Evolutionary conservation across 805 yeast species (phyloP), one percentile per base, ranked within the genome.

Genomic region (Saturnispora mendoncae): DNA sequence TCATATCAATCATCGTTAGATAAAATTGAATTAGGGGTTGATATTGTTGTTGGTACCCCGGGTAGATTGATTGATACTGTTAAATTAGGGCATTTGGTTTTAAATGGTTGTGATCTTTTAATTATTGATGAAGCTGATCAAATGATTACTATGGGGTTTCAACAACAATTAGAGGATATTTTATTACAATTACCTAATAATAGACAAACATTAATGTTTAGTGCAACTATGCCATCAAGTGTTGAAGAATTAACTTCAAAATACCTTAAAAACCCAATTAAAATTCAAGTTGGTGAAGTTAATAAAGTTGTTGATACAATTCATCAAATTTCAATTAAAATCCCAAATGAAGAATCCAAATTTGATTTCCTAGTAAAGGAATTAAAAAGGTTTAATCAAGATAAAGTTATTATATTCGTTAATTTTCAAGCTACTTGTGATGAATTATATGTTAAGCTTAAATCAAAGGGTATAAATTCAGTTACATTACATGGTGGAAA

Each of bases 81-180:
- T 14, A 86, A 81, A 42, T 66, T 82, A 39, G 75, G 77, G n/a
- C 64, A 81, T 17, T 45, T 87, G 3, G 71, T 71, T 1, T 61
- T 88, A 26, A 65, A 64, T 30, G 74, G 75, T 44, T 75, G 94
- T 46, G 70, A 70, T 46, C 81, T 77, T 46, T 61, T 90, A 18
- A 80, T 84, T 2, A 69, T 88, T 66, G 98, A 90, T 64, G 98
- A 90, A 61, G 95, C 96, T 2, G 98, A 90, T 60, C 69, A 88
- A 50, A 90, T 90, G 97, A 78, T 90, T 33, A 95, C 87, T 57
- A 72, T 90, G 75, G 97, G 97, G 4, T 90, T 90, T 57, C 95
- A 86, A 56, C 81, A 74, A 26, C 86, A 86, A 53, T 73, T 90
- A 36, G 72, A 70, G 18, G 67, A 70, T 32, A 76, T 90, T 13